Evolutionary conservation across 2,329 filamentous ascomycete genomes (phyloP), one percentile per base, ranked within the genome.

Genomic region (Scolecobasidium constrictum): DNA sequence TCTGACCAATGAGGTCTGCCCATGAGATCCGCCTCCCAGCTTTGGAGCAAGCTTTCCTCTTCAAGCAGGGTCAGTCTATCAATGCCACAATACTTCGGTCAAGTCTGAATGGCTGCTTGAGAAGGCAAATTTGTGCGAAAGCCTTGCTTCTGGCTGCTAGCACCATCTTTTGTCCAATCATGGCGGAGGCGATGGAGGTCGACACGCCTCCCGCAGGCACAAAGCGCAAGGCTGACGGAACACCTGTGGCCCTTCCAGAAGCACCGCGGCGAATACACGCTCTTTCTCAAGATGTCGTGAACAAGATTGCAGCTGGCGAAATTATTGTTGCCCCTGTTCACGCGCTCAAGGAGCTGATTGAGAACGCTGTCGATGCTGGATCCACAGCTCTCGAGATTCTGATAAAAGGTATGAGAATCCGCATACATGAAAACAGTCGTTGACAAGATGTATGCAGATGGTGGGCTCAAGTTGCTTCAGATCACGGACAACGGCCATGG

Each of bases 321-420:
- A 98, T 98, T 54, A 98, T 98, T 47, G 87, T 98, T 38, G 90
- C 92, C 2, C 93, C 92, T 0, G 87, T 95, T 20, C 86, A 98
- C 61, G 92, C 93, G 3, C 64, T 98, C 45, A 98, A 98, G 63
- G 92, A 98, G 60, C 69, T 98, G 39, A 87, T 98, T 11, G 92
- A 98, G 60, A 98, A 98, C 54, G 83, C 92, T 3, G 87, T 98
- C 13, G 93, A 98, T 64, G 92, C 93, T n/a, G 90, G 92, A 4
- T 85, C 92, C 3, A 96, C 92, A 0, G 78, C 82, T 2, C 67
- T 98, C 36, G 92, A 98, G 57, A 81, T 98, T 15, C 60, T 95
- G 3, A 83, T 94, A 53, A 96, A 94, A 61, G 26, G 26, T 31
- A 31, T n/a, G 26, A 31, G 26, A 7, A n/a, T n/a, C n/a, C n/a